These are phyloP conservation scores for Cymbidium sinense DNA, from an alignment of 106 monocot species.

Conservation along the genomic window DNA sequence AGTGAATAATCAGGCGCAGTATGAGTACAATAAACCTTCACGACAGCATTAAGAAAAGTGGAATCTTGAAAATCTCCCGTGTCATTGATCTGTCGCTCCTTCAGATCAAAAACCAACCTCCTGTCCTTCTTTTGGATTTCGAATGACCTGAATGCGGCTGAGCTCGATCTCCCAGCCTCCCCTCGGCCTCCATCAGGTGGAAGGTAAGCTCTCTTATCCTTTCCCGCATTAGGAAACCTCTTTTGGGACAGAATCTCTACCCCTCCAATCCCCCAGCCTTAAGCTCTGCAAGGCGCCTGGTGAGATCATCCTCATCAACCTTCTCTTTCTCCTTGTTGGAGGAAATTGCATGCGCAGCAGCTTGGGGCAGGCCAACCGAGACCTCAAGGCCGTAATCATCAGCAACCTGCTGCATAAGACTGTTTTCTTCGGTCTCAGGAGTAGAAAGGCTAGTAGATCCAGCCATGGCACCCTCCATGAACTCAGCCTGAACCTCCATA, in stretches of 20 bases:
- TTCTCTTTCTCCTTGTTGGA: slow-evolving; percentile 13
- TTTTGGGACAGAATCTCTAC: slow-evolving; percentile 28
- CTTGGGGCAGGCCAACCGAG: slow-evolving; percentile 19
- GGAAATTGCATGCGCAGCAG: no score
- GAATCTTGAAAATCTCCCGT: slow-evolving; percentile 54
- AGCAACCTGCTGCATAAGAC: slow-evolving; percentile 30
- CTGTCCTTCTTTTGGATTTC: slow-evolving; percentile 53
- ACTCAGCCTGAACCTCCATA: no score
- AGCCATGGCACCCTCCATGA: slow-evolving; percentile 24
- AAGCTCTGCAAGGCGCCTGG: slow-evolving; percentile 14
- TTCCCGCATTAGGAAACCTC: slow-evolving; percentile 25
- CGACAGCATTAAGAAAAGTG: slow-evolving; percentile 91
- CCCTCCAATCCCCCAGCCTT: slow-evolving; percentile 27
- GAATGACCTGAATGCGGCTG: slow-evolving; percentile 37
- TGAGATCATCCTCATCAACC: slow-evolving; percentile 17
- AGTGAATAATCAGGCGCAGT: slow-evolving; percentile 89
- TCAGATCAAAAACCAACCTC: slow-evolving; percentile 39
- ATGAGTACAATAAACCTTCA: slow-evolving; percentile 96
- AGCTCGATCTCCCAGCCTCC: slow-evolving; percentile 8
- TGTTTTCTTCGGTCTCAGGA: slow-evolving; percentile 21
- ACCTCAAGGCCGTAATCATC: slow-evolving; percentile 24
- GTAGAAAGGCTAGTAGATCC: slow-evolving; percentile 22
- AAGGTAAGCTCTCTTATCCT: slow-evolving; percentile 12
- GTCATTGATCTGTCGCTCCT: slow-evolving; percentile 62
- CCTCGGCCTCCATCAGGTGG: slow-evolving; percentile 11